Percentiles rank a stretch among this genome's conserved stretches.
Evolutionary conservation across 2,329 filamentous ascomycete genomes (phyloP).

Genomic region (Penicillium janthinellum): DNA sequence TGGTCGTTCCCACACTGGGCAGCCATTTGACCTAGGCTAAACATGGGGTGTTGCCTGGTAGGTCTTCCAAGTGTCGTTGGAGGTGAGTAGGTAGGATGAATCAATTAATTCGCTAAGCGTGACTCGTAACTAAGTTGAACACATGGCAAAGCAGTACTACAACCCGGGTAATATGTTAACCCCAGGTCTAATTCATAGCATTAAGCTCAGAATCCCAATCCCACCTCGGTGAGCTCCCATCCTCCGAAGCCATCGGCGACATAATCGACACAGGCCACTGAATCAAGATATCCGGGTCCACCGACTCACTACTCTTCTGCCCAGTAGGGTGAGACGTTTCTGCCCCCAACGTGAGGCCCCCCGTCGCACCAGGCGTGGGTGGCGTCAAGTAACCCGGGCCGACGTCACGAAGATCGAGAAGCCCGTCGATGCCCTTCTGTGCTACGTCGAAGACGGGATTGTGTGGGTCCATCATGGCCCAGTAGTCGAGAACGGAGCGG

Average conservation of each 20-base stretch:
- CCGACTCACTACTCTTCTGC: background rate
- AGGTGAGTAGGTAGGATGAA: background rate
- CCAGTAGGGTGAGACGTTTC: background rate
- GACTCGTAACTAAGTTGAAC: background rate
- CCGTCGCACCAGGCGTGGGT: slow-evolving; percentile 2
- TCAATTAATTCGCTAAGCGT: background rate
- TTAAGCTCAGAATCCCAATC: slow-evolving; percentile 21
- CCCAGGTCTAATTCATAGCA: background rate
- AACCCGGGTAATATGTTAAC: background rate
- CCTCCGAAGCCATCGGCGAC: slow-evolving; percentile 16
- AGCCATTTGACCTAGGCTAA: too few relatives aligned
- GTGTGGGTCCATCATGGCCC: slow-evolving; percentile 26
- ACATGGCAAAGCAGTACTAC: background rate
- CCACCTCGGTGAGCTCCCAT: slow-evolving; percentile 13
- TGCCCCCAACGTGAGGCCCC: background rate
- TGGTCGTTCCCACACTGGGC: too few relatives aligned
- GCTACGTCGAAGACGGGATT: slow-evolving; percentile 19
- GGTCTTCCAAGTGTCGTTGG: too few relatives aligned
- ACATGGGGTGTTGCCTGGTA: too few relatives aligned
- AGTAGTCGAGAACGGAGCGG: slow-evolving; percentile 21
- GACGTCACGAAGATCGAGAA: slow-evolving; percentile 3
- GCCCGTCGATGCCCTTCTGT: slow-evolving; percentile 4
- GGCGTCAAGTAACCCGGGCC: slow-evolving; percentile 12
- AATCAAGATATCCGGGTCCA: slow-evolving; percentile 18
- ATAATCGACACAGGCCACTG: slow-evolving; percentile 15